These are phyloP conservation scores for Mycogone perniciosa DNA, from an alignment of 2,329 filamentous ascomycete species.

Conservation along the genomic window DNA sequence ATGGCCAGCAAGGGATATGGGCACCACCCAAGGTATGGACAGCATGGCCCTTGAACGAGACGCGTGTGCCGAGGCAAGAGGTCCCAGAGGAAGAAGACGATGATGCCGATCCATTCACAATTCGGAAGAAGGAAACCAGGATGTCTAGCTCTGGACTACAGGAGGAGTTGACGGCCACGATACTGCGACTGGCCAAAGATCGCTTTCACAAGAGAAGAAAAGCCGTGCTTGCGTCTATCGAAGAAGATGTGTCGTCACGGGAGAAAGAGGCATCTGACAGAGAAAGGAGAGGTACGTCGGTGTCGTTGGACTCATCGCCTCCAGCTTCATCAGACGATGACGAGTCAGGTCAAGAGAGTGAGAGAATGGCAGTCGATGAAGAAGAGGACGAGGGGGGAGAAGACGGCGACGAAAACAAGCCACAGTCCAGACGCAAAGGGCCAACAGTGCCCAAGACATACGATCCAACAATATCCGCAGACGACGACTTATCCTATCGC, in stretches of 20 bases:
- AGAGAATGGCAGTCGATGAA: neutral
- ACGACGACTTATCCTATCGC: slow-evolving; percentile 61
- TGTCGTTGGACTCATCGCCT: neutral
- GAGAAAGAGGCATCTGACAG: slow-evolving; percentile 1
- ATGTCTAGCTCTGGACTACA: slow-evolving; percentile 58
- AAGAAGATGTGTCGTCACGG: neutral
- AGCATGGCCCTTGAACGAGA: slow-evolving; percentile 70
- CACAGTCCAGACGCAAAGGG: neutral
- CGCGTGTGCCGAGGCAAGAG: slow-evolving; percentile 52
- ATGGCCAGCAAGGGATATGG: slow-evolving; percentile 35
- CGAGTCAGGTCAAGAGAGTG: neutral
- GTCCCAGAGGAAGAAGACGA: slow-evolving; percentile 36
- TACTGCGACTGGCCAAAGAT: slow-evolving; percentile 62
- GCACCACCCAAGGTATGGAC: slow-evolving; percentile 61
- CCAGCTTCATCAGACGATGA: neutral
- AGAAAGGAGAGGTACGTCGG: neutral
- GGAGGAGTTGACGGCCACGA: slow-evolving; percentile 61
- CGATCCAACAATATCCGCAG: slow-evolving; percentile 53
- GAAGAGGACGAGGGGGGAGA: slow-evolving; percentile 11
- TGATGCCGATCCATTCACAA: slow-evolving; percentile 45
- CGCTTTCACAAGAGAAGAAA: slow-evolving; percentile 39
- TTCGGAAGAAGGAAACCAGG: slow-evolving; percentile 35
- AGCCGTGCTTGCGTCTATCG: slow-evolving; percentile 4
- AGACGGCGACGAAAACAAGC: slow-evolving; percentile 9
- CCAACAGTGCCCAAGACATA: slow-evolving; percentile 21